Base-by-base conservation (phyloP, 257 asterid species). In the Solanum bulbocastanum region DNA sequence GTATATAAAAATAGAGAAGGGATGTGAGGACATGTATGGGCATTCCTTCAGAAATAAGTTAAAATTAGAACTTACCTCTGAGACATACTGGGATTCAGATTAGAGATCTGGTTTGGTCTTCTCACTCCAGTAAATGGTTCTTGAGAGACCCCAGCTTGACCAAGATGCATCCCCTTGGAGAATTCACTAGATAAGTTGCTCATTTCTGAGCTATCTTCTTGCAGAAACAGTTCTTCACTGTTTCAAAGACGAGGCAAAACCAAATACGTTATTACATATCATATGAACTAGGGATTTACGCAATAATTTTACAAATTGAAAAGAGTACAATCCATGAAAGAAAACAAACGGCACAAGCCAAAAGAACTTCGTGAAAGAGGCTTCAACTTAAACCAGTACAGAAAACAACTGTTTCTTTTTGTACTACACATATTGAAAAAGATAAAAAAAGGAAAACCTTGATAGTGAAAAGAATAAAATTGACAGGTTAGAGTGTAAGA, bases 201-300 rank as follows among this genome's bases (percentile, higher is more conserved):
- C 89, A 87, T 72, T 73, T 97, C 99, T 58, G 95, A 91, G 91
- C 87, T 90, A 87, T 97, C 98, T 92, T 96, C 99, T 97, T 97
- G 98, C 92, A 97, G 84, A 89, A 97, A 94, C 88, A 91, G 93
- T 91, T 97, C 99, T 89, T 96, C 99, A 88, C 99, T 97, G 96
- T 85, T 92, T 46, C 84, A 89, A 86, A 56, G 71, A 74, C 83
- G 87, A 85, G 88, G 42, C 32, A 13, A 86, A 36, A 40, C 11
- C 76, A 46, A 69, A 40, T 60, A 44, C 23, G 52, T 68, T 58
- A 83, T 42, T 6, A 49, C 62, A 25, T n/a, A 87, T 42, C 32
- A 78, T 15, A 52, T 56, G 52, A 46, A 49, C 68, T 44, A 46
- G 68, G 85, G 69, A 81, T 46, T 46, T 71, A 72, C 69, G 44